Conservation (phyloP, 208 protist genomes). For the Perkinsela sp. region DNA sequence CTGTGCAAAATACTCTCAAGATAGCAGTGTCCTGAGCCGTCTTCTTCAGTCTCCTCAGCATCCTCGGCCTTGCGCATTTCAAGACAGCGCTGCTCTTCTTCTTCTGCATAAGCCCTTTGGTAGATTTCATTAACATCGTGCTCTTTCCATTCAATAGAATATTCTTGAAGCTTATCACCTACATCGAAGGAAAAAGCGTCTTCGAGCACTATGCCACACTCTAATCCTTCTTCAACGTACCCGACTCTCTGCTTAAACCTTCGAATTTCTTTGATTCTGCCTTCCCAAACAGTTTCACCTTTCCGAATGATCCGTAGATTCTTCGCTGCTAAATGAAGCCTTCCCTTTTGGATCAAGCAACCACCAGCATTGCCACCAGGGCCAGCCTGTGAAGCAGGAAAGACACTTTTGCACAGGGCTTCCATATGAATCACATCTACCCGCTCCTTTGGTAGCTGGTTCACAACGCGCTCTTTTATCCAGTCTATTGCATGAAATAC, state of each 20-base stretch:
- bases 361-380: slow-evolving; percentile 41
- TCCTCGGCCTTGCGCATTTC: background rate
- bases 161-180: slow-evolving; percentile 38
- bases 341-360: slow-evolving; percentile 37
- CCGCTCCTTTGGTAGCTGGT: slow-evolving; percentile 29
- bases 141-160: slow-evolving; percentile 31
- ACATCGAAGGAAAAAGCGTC: slow-evolving; percentile 45
- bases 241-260: slow-evolving; percentile 57
- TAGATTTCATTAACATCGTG: slow-evolving; percentile 45
- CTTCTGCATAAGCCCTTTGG: slow-evolving; percentile 22
- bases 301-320: slow-evolving; percentile 32
- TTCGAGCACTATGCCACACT: slow-evolving; percentile 57
- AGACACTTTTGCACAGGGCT: slow-evolving; percentile 21
- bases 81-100: slow-evolving; percentile 5
- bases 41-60: background rate
- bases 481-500: slow-evolving; percentile 53
- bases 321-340: slow-evolving; percentile 19
- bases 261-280: slow-evolving; percentile 47
- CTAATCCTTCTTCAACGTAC: slow-evolving; percentile 38
- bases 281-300: slow-evolving; percentile 32
- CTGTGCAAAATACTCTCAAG: too few relatives aligned
- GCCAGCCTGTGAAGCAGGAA: slow-evolving; percentile 46
- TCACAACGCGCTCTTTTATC: slow-evolving; percentile 36
- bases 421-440: background rate
- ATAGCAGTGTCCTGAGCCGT: too few relatives aligned